These are phyloP conservation scores for Cladophialophora immunda DNA, from an alignment of 2,329 filamentous ascomycete genomes.

Conservation along the genomic window DNA sequence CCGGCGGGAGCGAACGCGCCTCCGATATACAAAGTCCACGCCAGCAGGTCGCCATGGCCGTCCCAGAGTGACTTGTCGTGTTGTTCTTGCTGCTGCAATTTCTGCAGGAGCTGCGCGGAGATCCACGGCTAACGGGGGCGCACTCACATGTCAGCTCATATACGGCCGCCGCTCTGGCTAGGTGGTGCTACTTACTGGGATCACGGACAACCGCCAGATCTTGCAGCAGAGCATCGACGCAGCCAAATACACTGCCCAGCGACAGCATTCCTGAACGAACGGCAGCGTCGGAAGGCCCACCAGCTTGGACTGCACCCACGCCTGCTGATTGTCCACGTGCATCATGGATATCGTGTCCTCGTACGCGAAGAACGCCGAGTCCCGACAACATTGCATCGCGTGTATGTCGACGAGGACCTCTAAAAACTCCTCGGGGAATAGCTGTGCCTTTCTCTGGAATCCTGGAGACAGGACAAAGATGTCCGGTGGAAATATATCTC, in stretches of 20 bases:
- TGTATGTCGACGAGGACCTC: slow-evolving; percentile 52
- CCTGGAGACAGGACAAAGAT: slow-evolving; percentile 48
- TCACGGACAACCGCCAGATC: slow-evolving; percentile 49
- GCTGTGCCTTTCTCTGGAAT: slow-evolving; percentile 42
- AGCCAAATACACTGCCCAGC: slow-evolving; percentile 54
- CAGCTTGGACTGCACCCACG: slow-evolving; percentile 55
- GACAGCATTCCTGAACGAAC: slow-evolving; percentile 46
- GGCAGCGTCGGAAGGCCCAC: slow-evolving; percentile 40
- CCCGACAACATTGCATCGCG: slow-evolving; percentile 52
- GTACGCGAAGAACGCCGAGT: slow-evolving; percentile 34
- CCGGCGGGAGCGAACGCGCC: slow-evolving; percentile 49
- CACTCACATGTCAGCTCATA: slow-evolving; percentile 8
- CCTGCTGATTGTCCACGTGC: slow-evolving; percentile 52
- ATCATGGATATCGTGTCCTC: slow-evolving; percentile 44
- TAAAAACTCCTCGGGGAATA: slow-evolving; percentile 46
- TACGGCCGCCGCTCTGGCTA: neutral
- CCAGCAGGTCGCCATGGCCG: slow-evolving; percentile 45
- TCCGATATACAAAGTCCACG: slow-evolving; percentile 51
- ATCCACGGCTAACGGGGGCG: slow-evolving; percentile 6
- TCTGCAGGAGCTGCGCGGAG: slow-evolving; percentile 45
- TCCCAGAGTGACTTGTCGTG: slow-evolving; percentile 47
- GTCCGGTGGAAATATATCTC: slow-evolving; percentile 46
- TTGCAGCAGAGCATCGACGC: slow-evolving; percentile 53
- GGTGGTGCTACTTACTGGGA: slow-evolving; percentile 49
- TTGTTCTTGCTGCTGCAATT: slow-evolving; percentile 43